A percentile compares a stretch with the other conserved stretches of the same genome.
Evolutionary conservation across 1,284 basidiomycete species (phyloP).

Genomic region (Fomes fomentarius): DNA sequence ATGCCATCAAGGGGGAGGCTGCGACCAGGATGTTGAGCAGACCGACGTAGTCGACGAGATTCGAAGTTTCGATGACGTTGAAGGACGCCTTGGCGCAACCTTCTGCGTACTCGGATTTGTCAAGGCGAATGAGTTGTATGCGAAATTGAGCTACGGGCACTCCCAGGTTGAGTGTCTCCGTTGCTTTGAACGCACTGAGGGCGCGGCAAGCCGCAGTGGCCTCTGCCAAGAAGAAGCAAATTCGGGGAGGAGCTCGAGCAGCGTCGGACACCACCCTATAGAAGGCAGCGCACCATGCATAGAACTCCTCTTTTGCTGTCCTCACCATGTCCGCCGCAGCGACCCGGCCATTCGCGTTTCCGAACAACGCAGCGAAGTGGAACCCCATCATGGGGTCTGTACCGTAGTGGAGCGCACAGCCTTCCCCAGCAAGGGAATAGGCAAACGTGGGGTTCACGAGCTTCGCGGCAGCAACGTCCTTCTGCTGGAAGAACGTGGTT

Average conservation of each 20-base stretch:
- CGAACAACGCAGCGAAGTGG: slow-evolving; percentile 46
- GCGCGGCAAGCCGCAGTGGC: slow-evolving; percentile 35
- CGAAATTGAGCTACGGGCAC: slow-evolving; percentile 42
- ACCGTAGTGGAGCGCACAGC: slow-evolving; percentile 49
- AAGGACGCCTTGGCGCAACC: slow-evolving; percentile 42
- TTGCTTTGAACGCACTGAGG: slow-evolving; percentile 25
- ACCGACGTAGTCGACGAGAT: slow-evolving; percentile 50
- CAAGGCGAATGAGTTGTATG: slow-evolving; percentile 36
- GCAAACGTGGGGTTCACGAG: slow-evolving; percentile 52
- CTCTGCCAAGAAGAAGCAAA: slow-evolving; percentile 44
- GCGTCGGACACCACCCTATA: slow-evolving; percentile 3
- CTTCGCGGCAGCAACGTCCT: slow-evolving; percentile 30
- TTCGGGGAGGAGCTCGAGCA: slow-evolving; percentile 8
- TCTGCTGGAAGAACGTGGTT: slow-evolving; percentile 34
- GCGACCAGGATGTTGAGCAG: slow-evolving; percentile 49
- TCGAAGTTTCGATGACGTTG: slow-evolving; percentile 58
- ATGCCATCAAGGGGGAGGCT: slow-evolving; percentile 39
- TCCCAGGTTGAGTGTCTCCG: slow-evolving; percentile 26
- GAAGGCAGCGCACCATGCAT: slow-evolving; percentile 40
- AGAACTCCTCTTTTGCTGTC: slow-evolving; percentile 37
- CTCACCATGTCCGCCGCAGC: slow-evolving; percentile 29
- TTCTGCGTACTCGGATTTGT: slow-evolving; percentile 36
- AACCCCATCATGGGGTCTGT: slow-evolving; percentile 49
- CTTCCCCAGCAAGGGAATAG: slow-evolving; percentile 43
- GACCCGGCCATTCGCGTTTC: slow-evolving; percentile 16